These are phyloP conservation scores for Penicillium thymicola DNA, from an alignment of 2,329 filamentous ascomycete species.

Conservation along the genomic window DNA sequence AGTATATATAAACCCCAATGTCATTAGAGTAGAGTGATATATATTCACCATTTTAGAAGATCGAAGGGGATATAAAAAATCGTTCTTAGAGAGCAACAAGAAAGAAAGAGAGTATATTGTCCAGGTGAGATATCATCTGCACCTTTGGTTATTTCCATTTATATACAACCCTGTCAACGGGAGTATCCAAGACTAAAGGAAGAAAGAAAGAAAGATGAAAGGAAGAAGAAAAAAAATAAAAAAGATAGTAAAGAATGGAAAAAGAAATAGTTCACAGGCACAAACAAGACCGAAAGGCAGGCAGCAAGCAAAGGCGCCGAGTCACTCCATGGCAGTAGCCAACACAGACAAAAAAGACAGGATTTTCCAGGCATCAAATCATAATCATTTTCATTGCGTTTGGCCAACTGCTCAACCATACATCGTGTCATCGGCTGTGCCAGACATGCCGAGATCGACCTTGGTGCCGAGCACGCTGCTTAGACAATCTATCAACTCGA, in stretches of 20 bases:
- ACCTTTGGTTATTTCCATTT: not conserved
- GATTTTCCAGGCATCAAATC: conserved; percentile 5
- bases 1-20: too few relatives aligned
- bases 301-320: not conserved
- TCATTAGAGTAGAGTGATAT: not conserved
- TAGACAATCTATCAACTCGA: conserved; percentile 67
- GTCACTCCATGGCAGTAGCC: not conserved
- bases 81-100: not conserved
- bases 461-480: conserved; percentile 60
- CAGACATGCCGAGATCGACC: conserved; percentile 28
- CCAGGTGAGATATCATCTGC: not conserved
- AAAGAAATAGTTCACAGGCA: not conserved
- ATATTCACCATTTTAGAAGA: not conserved
- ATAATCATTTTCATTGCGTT: conserved; percentile 7
- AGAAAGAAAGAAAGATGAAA: not conserved
- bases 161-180: not conserved
- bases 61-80: not conserved
- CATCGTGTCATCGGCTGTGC: conserved; percentile 31
- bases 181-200: not conserved
- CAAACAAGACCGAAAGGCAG: not conserved
- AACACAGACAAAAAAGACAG: not conserved
- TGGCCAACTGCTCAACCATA: conserved; percentile 25
- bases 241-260: not conserved
- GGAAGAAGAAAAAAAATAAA: not conserved
- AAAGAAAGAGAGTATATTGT: not conserved